These are phyloP conservation scores for Paramarasmius palmivorus DNA, from an alignment of 1,284 basidiomycete genomes.

Conservation along the genomic window DNA sequence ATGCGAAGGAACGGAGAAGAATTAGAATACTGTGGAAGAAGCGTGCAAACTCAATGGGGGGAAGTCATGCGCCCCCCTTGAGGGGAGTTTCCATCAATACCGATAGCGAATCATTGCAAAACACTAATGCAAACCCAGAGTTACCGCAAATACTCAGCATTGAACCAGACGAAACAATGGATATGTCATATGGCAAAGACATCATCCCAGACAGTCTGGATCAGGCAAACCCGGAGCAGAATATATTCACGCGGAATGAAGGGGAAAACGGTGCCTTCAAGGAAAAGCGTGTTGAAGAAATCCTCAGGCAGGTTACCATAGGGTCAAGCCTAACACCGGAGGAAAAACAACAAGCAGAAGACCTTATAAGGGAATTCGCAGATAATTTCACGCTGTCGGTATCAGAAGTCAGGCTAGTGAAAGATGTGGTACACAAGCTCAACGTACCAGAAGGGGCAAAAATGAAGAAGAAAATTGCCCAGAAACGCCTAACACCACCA, in stretches of 20 bases:
- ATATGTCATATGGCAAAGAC: not conserved
- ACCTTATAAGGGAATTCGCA: conserved; percentile 5
- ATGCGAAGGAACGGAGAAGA: not conserved
- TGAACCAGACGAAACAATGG: not conserved
- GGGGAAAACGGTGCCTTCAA: not conserved
- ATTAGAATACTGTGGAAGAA: not conserved
- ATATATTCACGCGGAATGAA: conserved; percentile 4
- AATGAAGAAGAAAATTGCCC: not conserved
- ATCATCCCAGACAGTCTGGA: conserved; percentile 5
- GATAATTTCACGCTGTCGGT: conserved; percentile 17
- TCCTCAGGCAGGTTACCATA: conserved; percentile 9
- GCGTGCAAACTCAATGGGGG: conserved; percentile 6
- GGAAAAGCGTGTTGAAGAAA: not conserved
- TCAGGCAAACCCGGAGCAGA: not conserved
- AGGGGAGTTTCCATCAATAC: not conserved
- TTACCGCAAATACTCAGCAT: not conserved
- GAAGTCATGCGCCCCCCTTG: conserved; percentile 4
- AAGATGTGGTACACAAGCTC: conserved; percentile 9
- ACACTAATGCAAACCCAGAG: not conserved
- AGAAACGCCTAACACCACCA: not conserved
- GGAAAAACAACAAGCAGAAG: conserved; percentile 1
- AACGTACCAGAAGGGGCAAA: conserved; percentile 9
- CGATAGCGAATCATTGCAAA: not conserved
- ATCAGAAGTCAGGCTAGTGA: conserved; percentile 10
- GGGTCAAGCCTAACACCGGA: conserved; percentile 4